Evolutionary conservation across 2,329 filamentous ascomycete genomes (phyloP), one percentile per base, ranked within the genome.

Genomic region (Fusarium foetens): DNA sequence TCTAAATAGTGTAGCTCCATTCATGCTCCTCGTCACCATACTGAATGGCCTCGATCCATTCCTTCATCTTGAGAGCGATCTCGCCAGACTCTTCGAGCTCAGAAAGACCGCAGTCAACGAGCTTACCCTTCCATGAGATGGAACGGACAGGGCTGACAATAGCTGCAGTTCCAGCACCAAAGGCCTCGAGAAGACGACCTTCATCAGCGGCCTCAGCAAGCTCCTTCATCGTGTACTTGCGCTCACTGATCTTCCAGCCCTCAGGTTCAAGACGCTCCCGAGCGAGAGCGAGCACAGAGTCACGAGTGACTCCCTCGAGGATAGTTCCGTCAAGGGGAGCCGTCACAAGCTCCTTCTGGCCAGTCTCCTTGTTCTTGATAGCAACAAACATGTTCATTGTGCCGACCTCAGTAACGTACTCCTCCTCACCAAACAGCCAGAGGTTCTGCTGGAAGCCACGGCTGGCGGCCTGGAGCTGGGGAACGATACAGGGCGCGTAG

Each of bases 321-420:
- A 99, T 99, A 35, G 95, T 99, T 55, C 96, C 96, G 81, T 99
- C 96, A 19, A 99, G 88, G 29, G 96, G 96, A 41, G 95, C 94
- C n/a, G 96, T 99, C 77, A 98, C 82, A 58, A 99, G 89, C 86
- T 98, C 95, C 79, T 95, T 95, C 84, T 95, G 89, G 12, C 95
- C 96, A 17, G 94, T 96, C 81, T 93, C 88, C 87, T 93, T 93
- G 86, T 97, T 91, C 84, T 90, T 91, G 76, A 98, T 84, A 45
- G 93, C 95, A 36, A 92, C 92, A 79, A 98, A 99, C 81, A 99
- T 91, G 84, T 99, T 99, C 96, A 99, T 99, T 64, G 96, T 98
- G 78, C 96, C 96, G 63, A 98, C 96, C 84, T 99, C 96, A 51
- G 96, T 99, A 65, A 98, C 92, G 79, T 92, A 97, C 82, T 98